phyloP scores from a whole-genome alignment of 2,329 filamentous ascomycete species.

The Botrytis squamosa region DNA sequence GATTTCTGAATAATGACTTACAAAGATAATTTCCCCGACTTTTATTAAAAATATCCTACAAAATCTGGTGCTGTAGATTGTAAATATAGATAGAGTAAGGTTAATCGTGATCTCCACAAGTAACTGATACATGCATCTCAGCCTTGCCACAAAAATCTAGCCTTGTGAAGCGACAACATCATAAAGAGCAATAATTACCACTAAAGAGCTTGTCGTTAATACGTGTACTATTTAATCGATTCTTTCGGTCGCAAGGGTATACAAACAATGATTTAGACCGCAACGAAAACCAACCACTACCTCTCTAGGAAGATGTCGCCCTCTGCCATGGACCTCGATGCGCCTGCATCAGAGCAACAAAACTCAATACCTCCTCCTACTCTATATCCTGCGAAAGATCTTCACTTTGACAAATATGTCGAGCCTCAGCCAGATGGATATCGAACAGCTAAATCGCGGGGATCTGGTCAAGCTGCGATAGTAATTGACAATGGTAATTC shows the following conservation, averaged over 20 bases:
- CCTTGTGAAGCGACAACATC: constrained; percentile 16
- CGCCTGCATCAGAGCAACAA: constrained; percentile 44
- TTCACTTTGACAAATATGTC: constrained; percentile 57
- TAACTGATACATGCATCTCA: constrained; percentile 1
- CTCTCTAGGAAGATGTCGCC: constrained; percentile 36
- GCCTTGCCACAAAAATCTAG: constrained; percentile 9
- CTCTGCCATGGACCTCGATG: constrained; percentile 34
- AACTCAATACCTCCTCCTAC: constrained; percentile 52
- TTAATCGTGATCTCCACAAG: constrained; percentile 14
- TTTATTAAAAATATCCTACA: neutral
- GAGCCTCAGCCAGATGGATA: constrained; percentile 65
- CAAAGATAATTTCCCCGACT: neutral
- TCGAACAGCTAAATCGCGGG: constrained; percentile 52
- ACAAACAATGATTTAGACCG: constrained; percentile 16
- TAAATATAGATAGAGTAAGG: neutral
- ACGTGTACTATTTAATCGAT: neutral
- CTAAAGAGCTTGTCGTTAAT: neutral
- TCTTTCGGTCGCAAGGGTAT: neutral
- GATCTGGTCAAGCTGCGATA: constrained; percentile 67
- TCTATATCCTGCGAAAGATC: constrained; percentile 62
- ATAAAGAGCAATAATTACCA: neutral
- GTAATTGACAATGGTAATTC: constrained; percentile 92
- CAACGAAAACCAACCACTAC: neutral
- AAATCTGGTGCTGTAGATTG: neutral
- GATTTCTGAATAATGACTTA: neutral